phyloP scores from a whole-genome alignment of 805 yeast species.

The Teunomyces atbi region DNA sequence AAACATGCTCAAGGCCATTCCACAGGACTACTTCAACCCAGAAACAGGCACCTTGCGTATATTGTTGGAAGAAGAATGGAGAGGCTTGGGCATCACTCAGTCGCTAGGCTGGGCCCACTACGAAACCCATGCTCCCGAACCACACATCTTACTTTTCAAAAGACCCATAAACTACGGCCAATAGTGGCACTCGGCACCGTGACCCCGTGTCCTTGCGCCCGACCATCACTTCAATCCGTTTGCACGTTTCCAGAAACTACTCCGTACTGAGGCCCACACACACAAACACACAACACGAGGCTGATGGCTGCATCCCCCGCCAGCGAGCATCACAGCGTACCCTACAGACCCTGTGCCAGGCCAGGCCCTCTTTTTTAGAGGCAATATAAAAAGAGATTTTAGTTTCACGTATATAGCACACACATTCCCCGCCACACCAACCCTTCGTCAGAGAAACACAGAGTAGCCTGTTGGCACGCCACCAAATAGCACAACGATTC shows the following conservation, averaged over 20 bases:
- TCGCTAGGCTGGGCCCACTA: constrained; percentile 97
- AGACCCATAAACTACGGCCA: constrained; percentile 59
- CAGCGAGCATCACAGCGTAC: no score
- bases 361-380: no score
- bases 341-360: no score
- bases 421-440: no score
- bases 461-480: not conserved
- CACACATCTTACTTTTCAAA: constrained; percentile 85
- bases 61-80: constrained; percentile 94
- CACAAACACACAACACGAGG: no score
- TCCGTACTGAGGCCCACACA: no score
- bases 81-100: constrained; percentile 97
- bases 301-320: no score
- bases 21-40: constrained; percentile 88
- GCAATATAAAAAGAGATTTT: no score
- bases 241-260: not conserved
- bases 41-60: constrained; percentile 94
- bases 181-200: constrained; percentile 12
- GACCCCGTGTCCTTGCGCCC: not conserved
- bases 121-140: constrained; percentile 98
- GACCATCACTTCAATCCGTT: not conserved
- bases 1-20: constrained; percentile 90
- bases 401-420: not conserved
- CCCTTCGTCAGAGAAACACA: not conserved
- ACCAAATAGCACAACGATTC: not conserved